Conservation (phyloP, 2,329 filamentous ascomycete genomes). For the Colletotrichum theobromicola region DNA sequence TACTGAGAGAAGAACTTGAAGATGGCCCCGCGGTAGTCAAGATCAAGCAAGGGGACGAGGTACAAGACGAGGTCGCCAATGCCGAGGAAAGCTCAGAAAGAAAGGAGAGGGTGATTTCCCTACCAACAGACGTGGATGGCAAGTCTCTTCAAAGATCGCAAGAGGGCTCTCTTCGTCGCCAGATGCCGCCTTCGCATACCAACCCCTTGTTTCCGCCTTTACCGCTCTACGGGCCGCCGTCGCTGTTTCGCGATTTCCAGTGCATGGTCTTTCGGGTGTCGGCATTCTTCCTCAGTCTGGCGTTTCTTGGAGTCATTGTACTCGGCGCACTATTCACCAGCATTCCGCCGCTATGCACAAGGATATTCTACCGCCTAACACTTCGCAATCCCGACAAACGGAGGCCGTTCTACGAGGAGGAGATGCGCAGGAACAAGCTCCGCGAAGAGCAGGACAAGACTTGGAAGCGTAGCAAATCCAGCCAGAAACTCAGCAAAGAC, state of each 20-base stretch:
- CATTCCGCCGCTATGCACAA: slow-evolving; percentile 56
- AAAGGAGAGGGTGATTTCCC: slow-evolving; percentile 30
- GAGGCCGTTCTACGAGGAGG: slow-evolving; percentile 77
- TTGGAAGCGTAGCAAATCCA: slow-evolving; percentile 61
- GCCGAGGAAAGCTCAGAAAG: slow-evolving; percentile 35
- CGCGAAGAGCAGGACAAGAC: slow-evolving; percentile 62
- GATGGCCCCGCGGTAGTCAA: slow-evolving; percentile 29
- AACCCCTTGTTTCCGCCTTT: slow-evolving; percentile 85
- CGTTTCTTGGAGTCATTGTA: slow-evolving; percentile 79
- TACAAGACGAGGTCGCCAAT: slow-evolving; percentile 30
- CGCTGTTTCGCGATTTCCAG: slow-evolving; percentile 67
- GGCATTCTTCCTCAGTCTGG: slow-evolving; percentile 78
- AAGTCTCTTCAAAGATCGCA: slow-evolving; percentile 46
- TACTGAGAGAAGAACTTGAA: slow-evolving; percentile 56
- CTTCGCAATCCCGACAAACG: slow-evolving; percentile 63
- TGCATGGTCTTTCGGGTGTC: slow-evolving; percentile 68
- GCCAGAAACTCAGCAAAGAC: slow-evolving; percentile 43
- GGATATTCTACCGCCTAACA: slow-evolving; percentile 58
- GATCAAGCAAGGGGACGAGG: slow-evolving; percentile 24
- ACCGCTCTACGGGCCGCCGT: slow-evolving; percentile 80
- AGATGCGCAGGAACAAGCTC: slow-evolving; percentile 61
- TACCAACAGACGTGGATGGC: slow-evolving; percentile 33
- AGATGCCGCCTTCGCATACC: slow-evolving; percentile 70
- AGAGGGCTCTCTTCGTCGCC: slow-evolving; percentile 48
- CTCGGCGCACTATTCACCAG: slow-evolving; percentile 74